These are phyloP conservation scores for Pythium sp. DNA, from an alignment of 352 stramenopile species.

Conservation along the genomic window DNA sequence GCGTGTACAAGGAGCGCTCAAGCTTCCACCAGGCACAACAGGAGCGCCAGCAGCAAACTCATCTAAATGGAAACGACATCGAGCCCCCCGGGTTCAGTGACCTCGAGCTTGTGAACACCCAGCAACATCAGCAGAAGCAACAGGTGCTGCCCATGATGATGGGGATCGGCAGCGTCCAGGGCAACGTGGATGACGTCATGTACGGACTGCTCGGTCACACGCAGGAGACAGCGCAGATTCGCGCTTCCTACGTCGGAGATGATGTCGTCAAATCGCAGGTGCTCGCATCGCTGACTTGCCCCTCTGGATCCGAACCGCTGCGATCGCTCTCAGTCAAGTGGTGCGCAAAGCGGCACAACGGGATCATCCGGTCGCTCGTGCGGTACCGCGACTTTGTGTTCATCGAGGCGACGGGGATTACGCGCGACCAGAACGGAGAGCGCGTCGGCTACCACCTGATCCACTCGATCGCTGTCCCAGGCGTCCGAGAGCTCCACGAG, in stretches of 20 bases:
- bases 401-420: conserved; percentile 46
- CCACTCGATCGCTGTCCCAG: conserved; percentile 23
- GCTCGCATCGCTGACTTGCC: conserved; percentile 33
- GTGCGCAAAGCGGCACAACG: conserved; percentile 16
- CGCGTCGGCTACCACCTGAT: conserved; percentile 55
- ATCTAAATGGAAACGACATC: not conserved
- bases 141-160: conserved; percentile 11
- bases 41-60: not conserved
- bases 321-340: conserved; percentile 28
- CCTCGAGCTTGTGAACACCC: not conserved
- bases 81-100: not conserved
- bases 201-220: conserved; percentile 31
- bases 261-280: conserved; percentile 42
- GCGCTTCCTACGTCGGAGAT: conserved; percentile 50
- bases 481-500: conserved; percentile 11
- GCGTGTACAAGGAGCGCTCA: conserved; percentile 7
- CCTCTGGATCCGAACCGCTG: conserved; percentile 38
- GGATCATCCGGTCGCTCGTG: conserved; percentile 31
- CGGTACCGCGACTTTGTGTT: conserved; percentile 60
- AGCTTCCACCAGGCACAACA: not conserved
- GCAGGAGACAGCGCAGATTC: conserved; percentile 32
- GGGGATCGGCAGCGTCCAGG: conserved; percentile 25
- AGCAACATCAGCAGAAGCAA: not conserved
- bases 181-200: conserved; percentile 37
- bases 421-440: conserved; percentile 29